phyloP scores from a whole-genome alignment of 257 asterid species.

The Verbena officinalis region DNA sequence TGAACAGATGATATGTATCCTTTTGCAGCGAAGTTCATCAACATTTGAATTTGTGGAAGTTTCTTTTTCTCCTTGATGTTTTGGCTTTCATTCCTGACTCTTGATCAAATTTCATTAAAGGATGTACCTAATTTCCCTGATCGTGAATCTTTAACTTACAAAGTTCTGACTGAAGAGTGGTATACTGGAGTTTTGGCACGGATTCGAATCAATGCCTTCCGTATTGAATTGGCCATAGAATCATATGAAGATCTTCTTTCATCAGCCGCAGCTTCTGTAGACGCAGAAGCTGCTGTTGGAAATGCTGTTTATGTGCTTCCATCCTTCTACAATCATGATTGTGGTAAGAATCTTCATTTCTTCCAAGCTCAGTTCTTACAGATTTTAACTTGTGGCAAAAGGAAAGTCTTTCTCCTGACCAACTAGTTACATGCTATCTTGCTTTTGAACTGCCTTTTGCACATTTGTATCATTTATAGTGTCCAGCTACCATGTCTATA shows the following conservation, averaged over 20 bases:
- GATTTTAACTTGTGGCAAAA: constrained; percentile 7
- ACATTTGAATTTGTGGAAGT: constrained; percentile 8
- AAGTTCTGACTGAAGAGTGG: constrained; percentile 89
- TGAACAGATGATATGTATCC: constrained; percentile 72
- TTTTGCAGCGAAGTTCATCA: constrained; percentile 31
- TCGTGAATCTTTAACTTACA: constrained; percentile 47
- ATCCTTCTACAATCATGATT: constrained; percentile 85
- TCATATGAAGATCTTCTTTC: constrained; percentile 75
- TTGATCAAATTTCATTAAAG: neutral
- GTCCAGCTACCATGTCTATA: constrained; percentile 19
- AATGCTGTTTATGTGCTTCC: constrained; percentile 83
- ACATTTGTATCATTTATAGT: neutral
- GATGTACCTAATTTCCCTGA: constrained; percentile 13
- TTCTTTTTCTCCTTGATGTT: constrained; percentile 5
- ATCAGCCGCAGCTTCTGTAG: constrained; percentile 77
- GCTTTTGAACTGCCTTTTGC: neutral
- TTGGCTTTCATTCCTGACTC: neutral
- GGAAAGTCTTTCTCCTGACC: neutral
- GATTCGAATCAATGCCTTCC: constrained; percentile 84
- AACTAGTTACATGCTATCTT: neutral
- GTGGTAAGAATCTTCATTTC: constrained; percentile 57
- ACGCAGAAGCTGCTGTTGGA: constrained; percentile 85
- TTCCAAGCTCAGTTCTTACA: constrained; percentile 24
- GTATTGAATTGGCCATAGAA: constrained; percentile 70
- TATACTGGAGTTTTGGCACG: constrained; percentile 69